A percentile compares a stretch with the other conserved stretches of the same genome.
Evolutionary conservation across 495 filamentous ascomycete species (phyloP).

Genomic region (Talaromyces stipitatus): DNA sequence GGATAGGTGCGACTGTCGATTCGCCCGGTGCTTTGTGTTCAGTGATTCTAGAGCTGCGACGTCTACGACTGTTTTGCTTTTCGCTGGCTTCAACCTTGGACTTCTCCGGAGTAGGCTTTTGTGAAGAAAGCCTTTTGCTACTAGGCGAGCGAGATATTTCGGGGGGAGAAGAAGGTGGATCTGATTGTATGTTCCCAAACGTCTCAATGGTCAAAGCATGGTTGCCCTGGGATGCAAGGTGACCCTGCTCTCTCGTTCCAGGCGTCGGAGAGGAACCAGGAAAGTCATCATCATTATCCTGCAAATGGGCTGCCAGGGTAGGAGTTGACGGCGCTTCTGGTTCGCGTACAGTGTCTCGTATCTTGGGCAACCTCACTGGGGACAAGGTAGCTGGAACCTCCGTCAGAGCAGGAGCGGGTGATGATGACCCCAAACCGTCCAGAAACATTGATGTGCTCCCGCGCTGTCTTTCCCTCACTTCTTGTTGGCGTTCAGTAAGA

Average conservation of each 20-base stretch:
- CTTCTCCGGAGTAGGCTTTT: conserved; percentile 14
- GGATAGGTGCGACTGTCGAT: not conserved
- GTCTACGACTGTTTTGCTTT: not conserved
- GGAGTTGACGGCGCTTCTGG: conserved; percentile 39
- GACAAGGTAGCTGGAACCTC: conserved; percentile 30
- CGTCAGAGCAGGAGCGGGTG: conserved; percentile 27
- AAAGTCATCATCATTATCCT: conserved; percentile 49
- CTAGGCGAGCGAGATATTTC: conserved; percentile 14
- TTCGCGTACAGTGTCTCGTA: conserved; percentile 14
- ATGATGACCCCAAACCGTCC: conserved; percentile 57
- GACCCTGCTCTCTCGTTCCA: conserved; percentile 33
- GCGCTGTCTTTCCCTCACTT: conserved; percentile 54
- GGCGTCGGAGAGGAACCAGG: conserved; percentile 82
- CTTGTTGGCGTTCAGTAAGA: conserved; percentile 67
- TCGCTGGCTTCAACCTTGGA: not conserved
- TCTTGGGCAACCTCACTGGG: conserved; percentile 21
- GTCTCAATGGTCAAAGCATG: conserved; percentile 12
- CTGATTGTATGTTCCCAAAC: conserved; percentile 13
- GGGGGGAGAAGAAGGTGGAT: conserved; percentile 36
- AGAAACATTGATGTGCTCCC: conserved; percentile 61
- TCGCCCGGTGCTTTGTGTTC: not conserved
- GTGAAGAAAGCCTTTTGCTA: not conserved
- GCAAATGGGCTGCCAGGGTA: conserved; percentile 29
- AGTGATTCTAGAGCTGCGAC: conserved; percentile 1
- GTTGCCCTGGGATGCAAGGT: conserved; percentile 13